These are phyloP conservation scores for Pythium pyrilobum DNA, from an alignment of 352 stramenopile species.

Conservation along the genomic window DNA sequence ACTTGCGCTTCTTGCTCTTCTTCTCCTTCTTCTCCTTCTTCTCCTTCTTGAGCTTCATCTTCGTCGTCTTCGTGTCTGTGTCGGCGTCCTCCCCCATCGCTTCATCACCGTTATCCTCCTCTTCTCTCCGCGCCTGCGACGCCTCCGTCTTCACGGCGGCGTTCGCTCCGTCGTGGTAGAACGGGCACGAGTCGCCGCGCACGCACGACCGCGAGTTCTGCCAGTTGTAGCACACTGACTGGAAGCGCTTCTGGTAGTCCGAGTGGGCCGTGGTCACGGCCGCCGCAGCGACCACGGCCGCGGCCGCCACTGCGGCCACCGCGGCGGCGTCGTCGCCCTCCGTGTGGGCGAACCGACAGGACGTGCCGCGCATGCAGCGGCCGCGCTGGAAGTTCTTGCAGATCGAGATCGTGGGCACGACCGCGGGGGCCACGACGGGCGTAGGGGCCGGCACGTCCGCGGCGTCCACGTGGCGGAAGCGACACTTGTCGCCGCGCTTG, in stretches of 20 bases:
- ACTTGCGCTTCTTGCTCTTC: conserved; percentile 10
- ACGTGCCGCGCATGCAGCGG: conserved; percentile 19
- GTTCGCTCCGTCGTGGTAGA: conserved; percentile 19
- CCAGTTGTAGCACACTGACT: conserved; percentile 36
- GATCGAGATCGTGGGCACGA: conserved; percentile 20
- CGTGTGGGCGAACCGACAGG: conserved; percentile 28
- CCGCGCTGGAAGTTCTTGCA: conserved; percentile 26
- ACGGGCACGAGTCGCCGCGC: conserved; percentile 24
- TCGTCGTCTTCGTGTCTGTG: not conserved
- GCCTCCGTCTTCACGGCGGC: not conserved
- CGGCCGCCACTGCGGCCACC: not conserved
- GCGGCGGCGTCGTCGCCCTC: not conserved
- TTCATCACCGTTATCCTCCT: not conserved
- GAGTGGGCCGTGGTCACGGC: conserved; percentile 13
- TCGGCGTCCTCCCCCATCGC: conserved; percentile 1
- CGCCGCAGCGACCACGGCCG: not conserved
- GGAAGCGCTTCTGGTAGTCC: conserved; percentile 34
- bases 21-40: conserved; percentile 19
- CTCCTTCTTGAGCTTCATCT: conserved; percentile 6
- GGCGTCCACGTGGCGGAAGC: conserved; percentile 22
- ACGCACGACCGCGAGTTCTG: conserved; percentile 23
- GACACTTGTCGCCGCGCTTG: conserved; percentile 28
- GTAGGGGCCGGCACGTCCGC: not conserved
- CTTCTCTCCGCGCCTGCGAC: not conserved
- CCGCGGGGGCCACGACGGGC: not conserved